A percentile compares a stretch with the other conserved stretches of the same genome.
Evolutionary conservation across 257 asterid genomes (phyloP).

Genomic region (Haberlea rhodopensis): DNA sequence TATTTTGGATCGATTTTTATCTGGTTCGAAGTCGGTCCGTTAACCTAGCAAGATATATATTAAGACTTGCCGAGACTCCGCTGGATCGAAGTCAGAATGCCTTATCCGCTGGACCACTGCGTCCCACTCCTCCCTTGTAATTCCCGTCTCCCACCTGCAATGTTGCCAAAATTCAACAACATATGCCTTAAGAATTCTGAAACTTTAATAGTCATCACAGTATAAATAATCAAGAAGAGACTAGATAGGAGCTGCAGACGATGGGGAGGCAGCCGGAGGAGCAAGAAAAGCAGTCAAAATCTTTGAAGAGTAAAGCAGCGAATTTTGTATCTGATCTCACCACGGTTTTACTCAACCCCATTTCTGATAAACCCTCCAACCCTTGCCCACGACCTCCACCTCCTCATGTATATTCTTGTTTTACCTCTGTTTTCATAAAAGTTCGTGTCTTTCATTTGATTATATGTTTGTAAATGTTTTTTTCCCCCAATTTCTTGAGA

Average conservation of each 20-base stretch:
- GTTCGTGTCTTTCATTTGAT: conserved; percentile 9
- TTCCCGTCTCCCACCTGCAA: too few relatives aligned
- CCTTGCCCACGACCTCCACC: conserved; percentile 28
- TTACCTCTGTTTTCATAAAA: neutral
- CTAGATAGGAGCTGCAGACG: conserved; percentile 9
- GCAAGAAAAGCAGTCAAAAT: conserved; percentile 37
- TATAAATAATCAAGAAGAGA: too few relatives aligned
- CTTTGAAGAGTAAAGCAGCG: conserved; percentile 87
- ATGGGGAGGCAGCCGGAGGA: conserved; percentile 43
- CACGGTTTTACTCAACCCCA: conserved; percentile 75
- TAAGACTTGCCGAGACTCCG: too few relatives aligned
- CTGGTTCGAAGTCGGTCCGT: too few relatives aligned
- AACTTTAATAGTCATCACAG: too few relatives aligned
- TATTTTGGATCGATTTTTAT: too few relatives aligned
- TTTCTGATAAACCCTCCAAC: conserved; percentile 71
- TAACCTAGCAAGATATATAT: too few relatives aligned
- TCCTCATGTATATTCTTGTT: conserved; percentile 38
- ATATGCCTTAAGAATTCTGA: too few relatives aligned
- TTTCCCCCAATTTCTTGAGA: conserved; percentile 13
- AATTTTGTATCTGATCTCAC: conserved; percentile 92
- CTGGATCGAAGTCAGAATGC: too few relatives aligned
- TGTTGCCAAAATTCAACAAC: too few relatives aligned
- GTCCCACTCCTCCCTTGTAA: too few relatives aligned
- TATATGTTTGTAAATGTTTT: conserved; percentile 13
- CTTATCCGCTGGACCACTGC: too few relatives aligned